A percentile compares a stretch with the other conserved stretches of the same genome.
phyloP scores from a whole-genome alignment of 345 rosid genomes.

The Clarkia xantiana region DNA sequence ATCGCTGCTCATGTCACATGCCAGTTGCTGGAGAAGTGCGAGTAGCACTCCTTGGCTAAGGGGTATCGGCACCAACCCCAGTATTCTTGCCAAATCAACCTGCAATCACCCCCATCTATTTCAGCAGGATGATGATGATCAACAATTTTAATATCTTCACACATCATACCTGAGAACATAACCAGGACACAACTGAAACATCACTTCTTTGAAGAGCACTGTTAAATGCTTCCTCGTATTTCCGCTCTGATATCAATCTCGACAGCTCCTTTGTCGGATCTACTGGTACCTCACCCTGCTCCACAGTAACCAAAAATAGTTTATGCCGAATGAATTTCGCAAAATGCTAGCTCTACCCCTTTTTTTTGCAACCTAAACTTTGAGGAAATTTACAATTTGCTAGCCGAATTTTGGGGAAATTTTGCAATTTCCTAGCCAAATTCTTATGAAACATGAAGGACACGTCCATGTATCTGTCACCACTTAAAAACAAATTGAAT shows the following conservation, averaged over 20 bases:
- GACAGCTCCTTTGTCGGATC: conserved; percentile 57
- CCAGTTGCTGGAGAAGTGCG: conserved; percentile 66
- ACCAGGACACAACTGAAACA: conserved; percentile 58
- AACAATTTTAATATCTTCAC: too few species aligned
- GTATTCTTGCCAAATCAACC: conserved; percentile 43
- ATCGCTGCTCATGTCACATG: conserved; percentile 46
- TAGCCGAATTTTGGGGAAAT: too few species aligned
- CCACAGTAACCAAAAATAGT: background rate
- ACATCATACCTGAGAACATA: conserved; percentile 61
- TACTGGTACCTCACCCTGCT: conserved; percentile 36
- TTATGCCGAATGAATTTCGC: too few species aligned
- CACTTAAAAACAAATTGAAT: too few species aligned
- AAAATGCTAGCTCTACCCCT: too few species aligned
- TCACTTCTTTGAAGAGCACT: conserved; percentile 56
- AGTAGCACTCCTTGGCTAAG: conserved; percentile 61
- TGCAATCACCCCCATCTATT: too few species aligned
- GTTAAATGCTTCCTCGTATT: conserved; percentile 54
- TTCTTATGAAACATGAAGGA: too few species aligned
- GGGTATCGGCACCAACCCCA: conserved; percentile 31
- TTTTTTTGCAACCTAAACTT: too few species aligned
- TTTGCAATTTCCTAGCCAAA: too few species aligned
- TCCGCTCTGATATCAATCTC: conserved; percentile 37
- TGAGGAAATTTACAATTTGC: too few species aligned
- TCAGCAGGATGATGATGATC: background rate
- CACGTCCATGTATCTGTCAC: too few species aligned